phyloP scores from a whole-genome alignment of 139 green algal genomes.

The Raphidocelis subcapitata region DNA sequence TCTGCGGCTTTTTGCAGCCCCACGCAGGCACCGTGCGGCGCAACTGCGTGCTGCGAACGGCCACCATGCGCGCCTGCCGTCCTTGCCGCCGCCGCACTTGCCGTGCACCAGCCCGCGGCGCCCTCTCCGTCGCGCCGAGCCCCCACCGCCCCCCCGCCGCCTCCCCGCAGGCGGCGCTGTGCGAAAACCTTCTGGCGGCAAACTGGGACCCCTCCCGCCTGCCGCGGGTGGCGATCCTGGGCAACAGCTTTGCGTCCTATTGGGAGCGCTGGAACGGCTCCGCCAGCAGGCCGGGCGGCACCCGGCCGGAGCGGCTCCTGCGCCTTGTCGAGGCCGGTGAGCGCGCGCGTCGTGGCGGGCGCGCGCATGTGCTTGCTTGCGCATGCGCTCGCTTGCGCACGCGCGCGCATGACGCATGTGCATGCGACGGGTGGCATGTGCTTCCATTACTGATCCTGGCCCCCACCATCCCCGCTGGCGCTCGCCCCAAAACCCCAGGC shows the following conservation, averaged over 20 bases:
- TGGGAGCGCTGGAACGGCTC: constrained; percentile 21
- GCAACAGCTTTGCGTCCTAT: constrained; percentile 44
- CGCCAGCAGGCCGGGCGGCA: background rate
- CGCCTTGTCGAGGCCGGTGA: constrained; percentile 16
- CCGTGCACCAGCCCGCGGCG: background rate
- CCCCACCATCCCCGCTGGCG: background rate
- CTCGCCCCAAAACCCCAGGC: constrained; percentile 9
- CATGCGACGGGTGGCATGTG: background rate
- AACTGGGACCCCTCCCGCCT: constrained; percentile 27
- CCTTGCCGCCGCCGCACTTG: background rate
- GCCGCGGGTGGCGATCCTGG: constrained; percentile 20
- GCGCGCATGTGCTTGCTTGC: background rate
- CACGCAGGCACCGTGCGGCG: background rate
- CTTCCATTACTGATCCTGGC: background rate
- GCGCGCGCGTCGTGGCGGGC: background rate
- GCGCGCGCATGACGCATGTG: background rate
- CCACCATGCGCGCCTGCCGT: background rate
- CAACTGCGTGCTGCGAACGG: background rate
- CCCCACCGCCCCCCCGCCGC: background rate
- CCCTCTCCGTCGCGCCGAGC: too few species aligned
- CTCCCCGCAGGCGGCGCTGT: constrained; percentile 22
- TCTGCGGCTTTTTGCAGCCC: background rate
- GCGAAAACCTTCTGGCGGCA: constrained; percentile 35
- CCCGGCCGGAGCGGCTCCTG: constrained; percentile 15
- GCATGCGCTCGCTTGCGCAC: background rate